Evolutionary conservation across 257 asterid genomes (phyloP), one percentile per base, ranked within the genome.

Genomic region (Jaltomata sinuosa): DNA sequence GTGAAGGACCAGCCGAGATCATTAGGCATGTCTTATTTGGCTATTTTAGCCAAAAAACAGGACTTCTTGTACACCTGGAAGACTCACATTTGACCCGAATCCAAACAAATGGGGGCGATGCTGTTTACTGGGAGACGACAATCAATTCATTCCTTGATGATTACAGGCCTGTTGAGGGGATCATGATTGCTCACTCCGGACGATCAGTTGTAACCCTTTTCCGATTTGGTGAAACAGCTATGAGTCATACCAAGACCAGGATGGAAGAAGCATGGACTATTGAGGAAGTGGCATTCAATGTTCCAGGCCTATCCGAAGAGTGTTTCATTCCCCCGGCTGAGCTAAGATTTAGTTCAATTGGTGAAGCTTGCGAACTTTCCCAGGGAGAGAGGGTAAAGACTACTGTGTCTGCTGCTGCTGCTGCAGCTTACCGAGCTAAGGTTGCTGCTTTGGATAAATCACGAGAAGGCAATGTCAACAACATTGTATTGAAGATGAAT

Each of bases 1-100:
- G 97, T n/a, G 97, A 94, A 84, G 95, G 94, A 18, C 93, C 93
- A 2, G 94, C 97, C 1, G 95, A 94, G 90, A 89, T 92, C 88
- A 91, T 91, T 62, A 85, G 95, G 87, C 97, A 94, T 31, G 93
- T 90, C 40, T 45, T 94, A 68, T 90, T 94, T 38, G 97, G 98
- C 62, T 92, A 92, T 89, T 94, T 94, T 86, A 94, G 95, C 93
- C 98, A 94, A 86, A 92, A 88, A 82, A 91, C 98, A 0, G 98
- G 98, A 6, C 98, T 94, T n/a, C 95, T 94, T 49, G 91, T 94
- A 40, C 95, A 91, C 86, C 67, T 94, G 65, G 97, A 94, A 61
- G 97, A 94, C 90, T 94, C 97, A 36, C 97, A 92, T 79, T 87
- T 94, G 78, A 92, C 97, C 32, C 93, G 95, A 11, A 92, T 91